Conservation (phyloP, 1,139 yeast genomes). For the Debaryomycetaceae sp. region DNA sequence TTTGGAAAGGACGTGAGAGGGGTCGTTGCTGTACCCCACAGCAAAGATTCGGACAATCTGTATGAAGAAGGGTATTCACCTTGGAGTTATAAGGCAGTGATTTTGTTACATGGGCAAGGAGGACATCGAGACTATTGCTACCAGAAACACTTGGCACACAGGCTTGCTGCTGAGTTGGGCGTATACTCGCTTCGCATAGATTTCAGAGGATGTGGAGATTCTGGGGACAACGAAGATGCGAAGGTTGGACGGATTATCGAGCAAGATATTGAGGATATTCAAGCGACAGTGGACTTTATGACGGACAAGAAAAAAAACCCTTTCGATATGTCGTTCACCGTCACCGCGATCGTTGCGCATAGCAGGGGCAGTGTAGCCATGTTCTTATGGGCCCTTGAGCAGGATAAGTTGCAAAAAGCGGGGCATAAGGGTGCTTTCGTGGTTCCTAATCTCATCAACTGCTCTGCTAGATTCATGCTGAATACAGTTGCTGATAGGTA, state of each 20-base stretch:
- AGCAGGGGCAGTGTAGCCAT: slow-evolving; percentile 80
- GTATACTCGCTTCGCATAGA: slow-evolving; percentile 70
- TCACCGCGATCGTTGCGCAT: slow-evolving; percentile 65
- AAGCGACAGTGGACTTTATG: slow-evolving; percentile 47
- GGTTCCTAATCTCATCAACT: slow-evolving; percentile 67
- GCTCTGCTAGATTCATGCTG: slow-evolving; percentile 60
- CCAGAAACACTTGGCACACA: slow-evolving; percentile 60
- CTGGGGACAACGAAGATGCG: slow-evolving; percentile 50
- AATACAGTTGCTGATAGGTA: slow-evolving; percentile 36
- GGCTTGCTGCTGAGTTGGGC: slow-evolving; percentile 57
- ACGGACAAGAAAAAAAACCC: slow-evolving; percentile 32
- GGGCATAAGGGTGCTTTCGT: slow-evolving; percentile 29
- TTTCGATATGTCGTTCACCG: slow-evolving; percentile 35
- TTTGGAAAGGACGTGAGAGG: slow-evolving; percentile 37
- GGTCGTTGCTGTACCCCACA: slow-evolving; percentile 38
- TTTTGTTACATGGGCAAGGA: slow-evolving; percentile 70
- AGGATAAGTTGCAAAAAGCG: slow-evolving; percentile 28
- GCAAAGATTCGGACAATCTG: slow-evolving; percentile 22
- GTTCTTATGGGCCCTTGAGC: slow-evolving; percentile 63
- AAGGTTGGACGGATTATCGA: slow-evolving; percentile 51
- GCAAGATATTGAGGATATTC: slow-evolving; percentile 70
- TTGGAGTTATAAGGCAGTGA: slow-evolving; percentile 35
- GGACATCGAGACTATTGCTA: slow-evolving; percentile 83
- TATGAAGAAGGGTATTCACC: slow-evolving; percentile 31
- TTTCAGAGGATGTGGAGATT: slow-evolving; percentile 81